Conservation (phyloP, 495 filamentous ascomycete species). For the Cercophora samala region DNA sequence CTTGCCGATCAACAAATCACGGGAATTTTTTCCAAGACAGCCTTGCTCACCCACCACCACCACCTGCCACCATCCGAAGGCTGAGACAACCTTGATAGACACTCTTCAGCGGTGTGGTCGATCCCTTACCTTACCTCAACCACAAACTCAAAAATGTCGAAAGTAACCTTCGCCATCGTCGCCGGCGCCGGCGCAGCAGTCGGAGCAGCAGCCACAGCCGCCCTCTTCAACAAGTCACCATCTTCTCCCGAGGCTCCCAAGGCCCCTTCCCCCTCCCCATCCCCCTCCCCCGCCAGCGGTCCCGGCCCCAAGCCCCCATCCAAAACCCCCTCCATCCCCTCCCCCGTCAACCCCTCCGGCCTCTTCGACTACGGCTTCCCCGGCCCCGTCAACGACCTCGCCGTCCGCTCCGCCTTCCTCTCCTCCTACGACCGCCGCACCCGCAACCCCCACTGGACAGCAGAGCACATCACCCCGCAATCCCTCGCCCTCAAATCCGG, state of each 20-base stretch:
- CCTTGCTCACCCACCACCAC: not conserved
- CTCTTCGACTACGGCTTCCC: slow-evolving; percentile 97
- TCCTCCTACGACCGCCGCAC: slow-evolving; percentile 89
- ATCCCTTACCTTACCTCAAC: slow-evolving; percentile 6
- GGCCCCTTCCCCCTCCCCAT: slow-evolving; percentile 42
- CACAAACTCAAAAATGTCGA: slow-evolving; percentile 62
- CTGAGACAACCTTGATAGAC: slow-evolving; percentile 5
- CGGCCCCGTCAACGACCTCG: slow-evolving; percentile 80
- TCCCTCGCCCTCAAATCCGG: slow-evolving; percentile 71
- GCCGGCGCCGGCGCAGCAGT: slow-evolving; percentile 86
- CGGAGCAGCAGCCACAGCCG: slow-evolving; percentile 73
- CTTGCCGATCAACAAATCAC: not conserved
- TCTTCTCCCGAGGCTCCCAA: slow-evolving; percentile 49
- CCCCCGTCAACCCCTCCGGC: slow-evolving; percentile 78
- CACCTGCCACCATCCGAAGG: not conserved
- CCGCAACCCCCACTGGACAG: slow-evolving; percentile 92
- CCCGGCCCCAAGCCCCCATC: slow-evolving; percentile 46
- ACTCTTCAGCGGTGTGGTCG: not conserved
- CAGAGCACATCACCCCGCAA: slow-evolving; percentile 92
- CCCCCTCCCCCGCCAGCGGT: slow-evolving; percentile 32
- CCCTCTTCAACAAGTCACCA: slow-evolving; percentile 66
- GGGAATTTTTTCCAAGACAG: not conserved
- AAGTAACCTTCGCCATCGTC: slow-evolving; percentile 80
- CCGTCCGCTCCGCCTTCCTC: slow-evolving; percentile 66
- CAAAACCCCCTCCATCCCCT: slow-evolving; percentile 40